Conservation (phyloP, 179 eudicot species). For the Nepenthes alata region DNA sequence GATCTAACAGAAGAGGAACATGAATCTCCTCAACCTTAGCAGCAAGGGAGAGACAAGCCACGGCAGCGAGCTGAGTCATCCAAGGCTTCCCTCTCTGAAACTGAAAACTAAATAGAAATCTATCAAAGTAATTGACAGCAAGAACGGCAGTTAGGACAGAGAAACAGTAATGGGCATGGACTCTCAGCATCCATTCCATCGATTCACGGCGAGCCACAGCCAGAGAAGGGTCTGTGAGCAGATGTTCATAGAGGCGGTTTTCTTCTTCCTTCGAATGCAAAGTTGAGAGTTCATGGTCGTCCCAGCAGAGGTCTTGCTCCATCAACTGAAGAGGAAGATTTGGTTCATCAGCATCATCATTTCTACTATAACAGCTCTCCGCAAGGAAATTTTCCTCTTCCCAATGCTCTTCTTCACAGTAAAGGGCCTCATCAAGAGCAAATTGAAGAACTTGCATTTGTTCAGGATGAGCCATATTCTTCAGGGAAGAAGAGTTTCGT, state of each 20-base stretch:
- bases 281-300: slow-evolving; percentile 12
- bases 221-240: neutral
- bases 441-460: neutral
- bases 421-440: slow-evolving; percentile 6
- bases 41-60: slow-evolving; percentile 47
- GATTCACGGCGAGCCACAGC: slow-evolving; percentile 24
- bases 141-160: slow-evolving; percentile 33
- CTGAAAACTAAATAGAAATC: slow-evolving; percentile 24
- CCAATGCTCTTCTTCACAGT: slow-evolving; percentile 16
- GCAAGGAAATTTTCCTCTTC: slow-evolving; percentile 5
- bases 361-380: neutral
- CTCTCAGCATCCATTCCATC: slow-evolving; percentile 39
- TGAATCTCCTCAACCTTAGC: slow-evolving; percentile 52
- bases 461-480: slow-evolving; percentile 16
- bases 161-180: slow-evolving; percentile 25
- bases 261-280: slow-evolving; percentile 14
- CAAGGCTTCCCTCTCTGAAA: slow-evolving; percentile 34
- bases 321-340: neutral
- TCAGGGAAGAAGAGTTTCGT: slow-evolving; percentile 14
- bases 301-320: slow-evolving; percentile 20
- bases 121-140: slow-evolving; percentile 38
- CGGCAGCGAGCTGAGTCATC: slow-evolving; percentile 37
- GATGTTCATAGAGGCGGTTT: neutral
- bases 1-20: slow-evolving; percentile 20
- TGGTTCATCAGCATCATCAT: neutral